Evolutionary conservation across 1,284 basidiomycete genomes (phyloP), one percentile per base, ranked within the genome.

Genomic region (Pholiota adiposa): DNA sequence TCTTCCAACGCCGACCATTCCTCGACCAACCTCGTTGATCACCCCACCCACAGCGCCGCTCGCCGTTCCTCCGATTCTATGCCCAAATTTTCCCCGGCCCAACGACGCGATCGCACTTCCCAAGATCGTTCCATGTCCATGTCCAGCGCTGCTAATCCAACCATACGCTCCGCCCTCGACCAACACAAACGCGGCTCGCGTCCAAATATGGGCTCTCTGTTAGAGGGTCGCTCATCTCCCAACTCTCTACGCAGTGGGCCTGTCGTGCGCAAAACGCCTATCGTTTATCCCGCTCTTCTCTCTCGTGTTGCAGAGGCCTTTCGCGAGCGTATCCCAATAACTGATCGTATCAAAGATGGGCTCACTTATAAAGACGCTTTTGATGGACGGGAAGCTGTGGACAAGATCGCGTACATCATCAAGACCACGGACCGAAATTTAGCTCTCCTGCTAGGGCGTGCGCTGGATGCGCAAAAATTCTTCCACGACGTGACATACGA

Each of bases 401-500:
- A 97, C 75, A 92, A 94, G 75, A 94, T 99, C 66, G 92, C 94
- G 18, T 94, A 96, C 71, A 97, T 99, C 74, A 98, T 98, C 83
- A 97, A 96, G 76, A 99, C 97, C 2, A 95, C 94, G 5, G 97
- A 99, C 76, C 86, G 97, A 18, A 98, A 98, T 74, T 84, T 99
- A 21, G 97, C 97, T 3, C 78, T 99, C 48, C 82, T 99, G 2
- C 84, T 99, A 9, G 97, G 97, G 12, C 86, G 97, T 51, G 96
- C 97, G 4, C 82, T 99, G 58, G 97, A 99, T 72, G 93, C 96
- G 12, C 97, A 99, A 78, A 99, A 98, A 78, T 98, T 97, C 79
- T 99, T 99, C 74, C 97, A 99, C 74, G 97, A 98, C 70, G 97
- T 99, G 65, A 98, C 97, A 6, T 99, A 99, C 73, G 96, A 98